Conservation (phyloP, 768 basidiomycete genomes). For the Termitomyces sp. region DNA sequence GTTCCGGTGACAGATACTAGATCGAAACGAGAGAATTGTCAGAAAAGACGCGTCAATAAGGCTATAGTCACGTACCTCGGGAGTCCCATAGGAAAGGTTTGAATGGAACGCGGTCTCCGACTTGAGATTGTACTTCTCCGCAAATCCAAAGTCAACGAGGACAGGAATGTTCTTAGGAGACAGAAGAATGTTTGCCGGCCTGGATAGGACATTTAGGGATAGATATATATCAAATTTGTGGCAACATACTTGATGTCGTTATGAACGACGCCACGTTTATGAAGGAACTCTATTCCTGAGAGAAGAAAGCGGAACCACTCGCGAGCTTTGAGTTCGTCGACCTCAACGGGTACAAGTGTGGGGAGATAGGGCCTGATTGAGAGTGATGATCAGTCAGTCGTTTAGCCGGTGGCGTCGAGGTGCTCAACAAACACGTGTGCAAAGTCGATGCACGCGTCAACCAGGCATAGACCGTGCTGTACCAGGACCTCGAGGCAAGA, state of each 20-base stretch:
- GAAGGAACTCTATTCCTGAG: slow-evolving; percentile 81
- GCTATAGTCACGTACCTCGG: slow-evolving; percentile 55
- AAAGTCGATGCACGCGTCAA: slow-evolving; percentile 6
- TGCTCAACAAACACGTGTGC: slow-evolving; percentile 12
- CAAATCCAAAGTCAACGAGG: slow-evolving; percentile 95
- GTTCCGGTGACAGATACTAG: slow-evolving; percentile 89
- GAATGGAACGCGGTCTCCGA: slow-evolving; percentile 72
- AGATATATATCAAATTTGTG: slow-evolving; percentile 3
- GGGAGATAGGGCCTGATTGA: slow-evolving; percentile 76
- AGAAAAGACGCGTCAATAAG: not conserved
- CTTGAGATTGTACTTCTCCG: slow-evolving; percentile 73
- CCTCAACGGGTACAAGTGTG: slow-evolving; percentile 84
- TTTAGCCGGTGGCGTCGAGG: not conserved
- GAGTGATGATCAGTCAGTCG: slow-evolving; percentile 9
- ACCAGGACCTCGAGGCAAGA: not conserved
- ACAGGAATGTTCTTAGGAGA: slow-evolving; percentile 77
- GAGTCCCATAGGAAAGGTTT: slow-evolving; percentile 86
- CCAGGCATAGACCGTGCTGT: not conserved
- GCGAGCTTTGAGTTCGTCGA: slow-evolving; percentile 72
- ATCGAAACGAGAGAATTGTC: slow-evolving; percentile 3
- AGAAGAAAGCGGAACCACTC: slow-evolving; percentile 82
- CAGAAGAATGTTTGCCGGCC: slow-evolving; percentile 91
- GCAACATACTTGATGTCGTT: slow-evolving; percentile 86
- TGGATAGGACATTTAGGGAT: slow-evolving; percentile 22
- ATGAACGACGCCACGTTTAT: slow-evolving; percentile 80